Evolutionary conservation across 805 yeast species (phyloP), one percentile per base, ranked within the genome.

Genomic region (Tetrapisispora pingtungensis): DNA sequence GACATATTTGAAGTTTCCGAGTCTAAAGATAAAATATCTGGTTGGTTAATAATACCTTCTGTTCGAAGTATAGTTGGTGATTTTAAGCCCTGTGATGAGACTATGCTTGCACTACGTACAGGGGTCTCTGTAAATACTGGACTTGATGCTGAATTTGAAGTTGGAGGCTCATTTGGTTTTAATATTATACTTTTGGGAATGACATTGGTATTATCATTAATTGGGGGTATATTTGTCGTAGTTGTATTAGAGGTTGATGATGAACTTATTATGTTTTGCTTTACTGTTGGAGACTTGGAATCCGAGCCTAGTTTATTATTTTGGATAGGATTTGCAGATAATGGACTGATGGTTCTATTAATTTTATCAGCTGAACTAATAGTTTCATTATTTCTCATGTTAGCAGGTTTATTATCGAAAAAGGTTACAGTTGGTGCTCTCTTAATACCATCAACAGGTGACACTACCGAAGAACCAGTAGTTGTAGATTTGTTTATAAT

Each of bases 401-500:
- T 37, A 3, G 40, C 26, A 2, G 40, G 22, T 28, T 54, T 57
- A 5, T 60, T 47, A 42, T 58, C 64, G 41, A 54, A 55, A 42
- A 61, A 61, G 2, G 65, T 61, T 10, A 61, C 65, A 10, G 64
- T 57, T 1, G 65, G 62, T 5, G 56, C 56, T 44, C 62, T 47
- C 46, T 60, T 58, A 36, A 59, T 33, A 3, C 62, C 62, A 2
- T 58, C 49, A 34, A 51, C 62, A 1, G 65, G 62, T 1, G 58
- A 52, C 28, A 50, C 53, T 3, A 60, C 58, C 8, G 58, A 59
- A 7, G 64, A 63, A 7, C 63, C 65, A 0, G 65, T 57, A 4
- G 59, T 55, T 5, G 59, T 61, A 28, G 56, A 52, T 1, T 46
- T 54, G 36, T 59, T 59, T 59, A 61, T 61, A 19, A 61, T 61